Evolutionary conservation across 2,329 filamentous ascomycete species (phyloP), one percentile per base, ranked within the genome.

Genomic region (Phoma sp.): DNA sequence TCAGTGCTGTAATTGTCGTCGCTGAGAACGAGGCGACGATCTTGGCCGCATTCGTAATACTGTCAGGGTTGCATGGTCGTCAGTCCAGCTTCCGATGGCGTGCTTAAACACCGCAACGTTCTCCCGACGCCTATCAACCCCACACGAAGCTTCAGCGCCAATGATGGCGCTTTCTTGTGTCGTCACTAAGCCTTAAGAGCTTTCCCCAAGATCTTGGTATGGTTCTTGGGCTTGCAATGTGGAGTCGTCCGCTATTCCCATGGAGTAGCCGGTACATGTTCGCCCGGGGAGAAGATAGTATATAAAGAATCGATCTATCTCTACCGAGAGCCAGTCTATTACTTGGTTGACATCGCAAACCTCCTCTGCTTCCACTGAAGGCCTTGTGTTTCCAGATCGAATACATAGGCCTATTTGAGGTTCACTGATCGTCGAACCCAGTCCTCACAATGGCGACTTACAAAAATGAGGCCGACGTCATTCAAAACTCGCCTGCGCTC

Each of bases 51-150:
- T 38, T 10, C 28, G 39, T 38, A 43, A 51, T 23, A n/a, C 39
- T 15, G 26, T 37, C 32, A 37, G 20, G 47, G 38, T 37, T 50
- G 38, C 37, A 25, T 43, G 39, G 47, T 51, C 64, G 64, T 65
- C 64, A 66, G 59, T 34, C 42, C 55, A 60, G 56, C 55, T 51
- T 52, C n/a, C 53, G 43, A 67, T 67, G 57, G 62, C 64, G 64
- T 60, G 53, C 60, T 67, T 48, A 40, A 47, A 46, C 40, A 39
- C 42, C 48, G 56, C 30, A 45, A 50, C 37, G 47, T 34, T 21
- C 17, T 38, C 26, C 3, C 28, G 14, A 36, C 20, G 20, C 29
- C 26, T 53, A 47, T 53, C 32, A 43, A 47, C 36, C 52, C 53
- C 53, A 61, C 60, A 42, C 30, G 15, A 42, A 33, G 12, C 23